phyloP scores from a whole-genome alignment of 2,329 filamentous ascomycete genomes.

The Calonectria pteridis region DNA sequence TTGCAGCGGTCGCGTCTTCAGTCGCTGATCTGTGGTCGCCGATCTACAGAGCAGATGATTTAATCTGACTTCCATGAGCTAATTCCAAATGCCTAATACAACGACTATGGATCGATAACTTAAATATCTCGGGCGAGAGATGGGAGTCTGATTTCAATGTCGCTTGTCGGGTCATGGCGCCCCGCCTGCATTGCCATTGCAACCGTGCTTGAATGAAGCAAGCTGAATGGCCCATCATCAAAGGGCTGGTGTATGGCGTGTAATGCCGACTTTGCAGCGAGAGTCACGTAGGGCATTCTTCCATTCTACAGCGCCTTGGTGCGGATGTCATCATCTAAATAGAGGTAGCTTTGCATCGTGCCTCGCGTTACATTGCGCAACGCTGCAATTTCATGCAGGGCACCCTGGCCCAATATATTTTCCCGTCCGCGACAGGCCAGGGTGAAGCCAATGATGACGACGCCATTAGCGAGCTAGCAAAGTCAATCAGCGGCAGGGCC shows the following conservation, averaged over 20 bases:
- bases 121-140: background rate
- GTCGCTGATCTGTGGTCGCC: background rate
- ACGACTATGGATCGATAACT: background rate
- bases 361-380: background rate
- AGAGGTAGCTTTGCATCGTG: background rate
- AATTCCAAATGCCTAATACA: background rate
- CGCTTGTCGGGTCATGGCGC: background rate
- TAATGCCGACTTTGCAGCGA: background rate
- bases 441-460: conserved; percentile 8
- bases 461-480: conserved; percentile 1
- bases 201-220: background rate
- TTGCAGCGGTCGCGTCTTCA: background rate
- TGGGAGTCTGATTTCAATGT: background rate
- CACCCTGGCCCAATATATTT: background rate
- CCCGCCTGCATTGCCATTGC: background rate
- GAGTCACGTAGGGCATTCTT: background rate
- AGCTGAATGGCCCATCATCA: background rate
- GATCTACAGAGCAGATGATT: background rate
- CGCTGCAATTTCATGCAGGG: background rate
- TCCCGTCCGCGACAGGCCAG: background rate
- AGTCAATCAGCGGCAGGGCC: background rate
- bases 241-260: background rate
- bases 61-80: background rate
- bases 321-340: background rate
- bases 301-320: background rate